Evolutionary conservation across 352 stramenopile genomes (phyloP), one percentile per base, ranked within the genome.

Genomic region (Aphanomyces euteiches): DNA sequence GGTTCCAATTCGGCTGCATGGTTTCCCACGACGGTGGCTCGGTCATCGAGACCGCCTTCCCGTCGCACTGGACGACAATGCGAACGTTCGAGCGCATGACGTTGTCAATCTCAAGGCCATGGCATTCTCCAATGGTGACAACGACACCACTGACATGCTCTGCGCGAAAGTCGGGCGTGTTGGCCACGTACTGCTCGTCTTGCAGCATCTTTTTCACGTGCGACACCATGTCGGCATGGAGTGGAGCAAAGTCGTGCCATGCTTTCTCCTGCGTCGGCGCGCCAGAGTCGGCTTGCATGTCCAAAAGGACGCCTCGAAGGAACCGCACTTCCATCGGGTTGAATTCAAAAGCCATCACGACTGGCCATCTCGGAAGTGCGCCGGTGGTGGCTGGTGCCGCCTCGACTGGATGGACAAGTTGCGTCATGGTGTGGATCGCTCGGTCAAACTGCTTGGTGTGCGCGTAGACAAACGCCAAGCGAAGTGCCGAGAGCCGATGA

Each of bases 1-100:
- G 47, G 43, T 64, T 50, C 64, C 64, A 70, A 43, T 70, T 63
- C 38, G 64, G 64, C 40, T 70, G 36, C 45, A 70, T 63, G n/a
- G 45, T 63, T 19, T 60, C 50, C 64, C 64, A 70, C 36, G 36
- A 61, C 54, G 64, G 64, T 17, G 45, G 13, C 7, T 61, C 39
- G 1, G 53, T 45, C 10, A 37, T 70, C 19, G 37, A 54, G 5
- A 17, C 64, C 48, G 2, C n/a, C 17, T 5, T 5, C 13, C 36
- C 43, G 7, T 70, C 64, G 17, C 28, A 39, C 12, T 48, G 45
- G n/a, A 70, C 47, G 3, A 70, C 64, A 3, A 70, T 41, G 47
- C 64, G 64, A 10, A 70, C 38, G 54, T 60, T 63, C 6, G 64
- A 21, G 7, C 36, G 3, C 5, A 70, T 8, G 37, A 63, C 40